Conservation (phyloP, 805 yeast genomes). For the Metschnikowia drakensbergensis region DNA sequence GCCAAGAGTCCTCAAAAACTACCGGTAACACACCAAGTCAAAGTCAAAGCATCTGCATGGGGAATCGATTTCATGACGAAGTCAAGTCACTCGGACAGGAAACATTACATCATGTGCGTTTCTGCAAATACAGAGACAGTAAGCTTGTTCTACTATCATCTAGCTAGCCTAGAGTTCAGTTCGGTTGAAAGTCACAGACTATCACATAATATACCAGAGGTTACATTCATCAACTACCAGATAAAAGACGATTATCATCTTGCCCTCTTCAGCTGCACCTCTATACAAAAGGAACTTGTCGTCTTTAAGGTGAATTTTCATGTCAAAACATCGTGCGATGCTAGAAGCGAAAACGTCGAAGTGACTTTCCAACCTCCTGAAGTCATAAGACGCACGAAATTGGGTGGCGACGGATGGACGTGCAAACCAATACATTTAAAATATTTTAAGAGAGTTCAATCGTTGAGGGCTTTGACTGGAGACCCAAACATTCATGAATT, state of each 20-base stretch:
- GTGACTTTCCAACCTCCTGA: conserved; percentile 27
- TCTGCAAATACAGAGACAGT: conserved; percentile 54
- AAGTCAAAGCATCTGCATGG: conserved; percentile 53
- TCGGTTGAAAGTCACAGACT: conserved; percentile 40
- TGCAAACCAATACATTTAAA: conserved; percentile 34
- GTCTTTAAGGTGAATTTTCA: conserved; percentile 34
- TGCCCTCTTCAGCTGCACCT: conserved; percentile 34
- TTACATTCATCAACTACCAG: conserved; percentile 32
- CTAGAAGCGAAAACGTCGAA: neutral
- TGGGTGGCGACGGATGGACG: conserved; percentile 51
- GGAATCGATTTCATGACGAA: conserved; percentile 47
- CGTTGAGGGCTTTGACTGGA: conserved; percentile 47
- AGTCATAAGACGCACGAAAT: conserved; percentile 20
- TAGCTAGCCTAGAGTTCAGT: conserved; percentile 23
- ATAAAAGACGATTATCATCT: conserved; percentile 20
- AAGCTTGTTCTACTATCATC: conserved; percentile 36
- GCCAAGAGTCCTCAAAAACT: conserved; percentile 12
- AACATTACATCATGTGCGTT: conserved; percentile 38
- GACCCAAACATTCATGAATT: conserved; percentile 37
- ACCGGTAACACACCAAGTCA: conserved; percentile 20
- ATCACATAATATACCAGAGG: conserved; percentile 53
- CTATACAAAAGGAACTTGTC: conserved; percentile 47
- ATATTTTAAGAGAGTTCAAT: conserved; percentile 48
- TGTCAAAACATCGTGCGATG: neutral
- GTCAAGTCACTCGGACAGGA: conserved; percentile 13